These are phyloP conservation scores for Podosphaera fusca DNA, from an alignment of 2,329 filamentous ascomycete species.

Conservation along the genomic window DNA sequence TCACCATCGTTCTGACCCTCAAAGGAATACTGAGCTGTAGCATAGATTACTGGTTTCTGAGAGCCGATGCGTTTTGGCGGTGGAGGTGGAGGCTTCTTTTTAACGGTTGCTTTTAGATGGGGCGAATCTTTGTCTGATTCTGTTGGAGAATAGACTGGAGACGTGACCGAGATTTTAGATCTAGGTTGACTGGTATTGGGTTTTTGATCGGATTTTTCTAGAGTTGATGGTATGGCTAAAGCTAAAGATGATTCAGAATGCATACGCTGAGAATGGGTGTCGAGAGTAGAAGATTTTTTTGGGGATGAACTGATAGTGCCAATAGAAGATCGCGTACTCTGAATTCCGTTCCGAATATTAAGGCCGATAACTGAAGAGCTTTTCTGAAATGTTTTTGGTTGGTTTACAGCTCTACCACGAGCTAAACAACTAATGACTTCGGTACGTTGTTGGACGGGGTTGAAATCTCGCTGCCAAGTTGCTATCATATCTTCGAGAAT, in stretches of 20 bases:
- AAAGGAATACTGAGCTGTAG: conserved; percentile 56
- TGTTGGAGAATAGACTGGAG: conserved; percentile 4
- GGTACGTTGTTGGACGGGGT: conserved; percentile 38
- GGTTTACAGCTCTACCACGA: conserved; percentile 40
- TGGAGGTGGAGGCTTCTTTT: conserved; percentile 55
- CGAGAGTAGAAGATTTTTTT: background rate
- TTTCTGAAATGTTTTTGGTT: conserved; percentile 21
- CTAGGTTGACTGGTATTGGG: background rate
- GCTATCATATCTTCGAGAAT: conserved; percentile 48
- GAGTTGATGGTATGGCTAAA: background rate
- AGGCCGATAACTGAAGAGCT: conserved; percentile 11
- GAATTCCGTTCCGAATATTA: conserved; percentile 18
- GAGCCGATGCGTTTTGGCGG: conserved; percentile 32
- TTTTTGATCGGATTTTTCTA: background rate
- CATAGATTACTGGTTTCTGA: conserved; percentile 20
- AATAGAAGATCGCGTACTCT: conserved; percentile 19
- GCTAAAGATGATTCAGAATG: conserved; percentile 5
- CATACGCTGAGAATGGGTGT: conserved; percentile 9
- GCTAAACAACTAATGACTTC: conserved; percentile 42
- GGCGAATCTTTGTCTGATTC: conserved; percentile 4
- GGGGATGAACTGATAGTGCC: background rate
- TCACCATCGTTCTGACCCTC: conserved; percentile 46
- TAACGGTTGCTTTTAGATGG: conserved; percentile 15
- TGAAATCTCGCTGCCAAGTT: conserved; percentile 39
- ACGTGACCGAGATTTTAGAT: conserved; percentile 3